phyloP scores from a whole-genome alignment of 75 land plant genomes.

The Selaginella moellendorffii region DNA sequence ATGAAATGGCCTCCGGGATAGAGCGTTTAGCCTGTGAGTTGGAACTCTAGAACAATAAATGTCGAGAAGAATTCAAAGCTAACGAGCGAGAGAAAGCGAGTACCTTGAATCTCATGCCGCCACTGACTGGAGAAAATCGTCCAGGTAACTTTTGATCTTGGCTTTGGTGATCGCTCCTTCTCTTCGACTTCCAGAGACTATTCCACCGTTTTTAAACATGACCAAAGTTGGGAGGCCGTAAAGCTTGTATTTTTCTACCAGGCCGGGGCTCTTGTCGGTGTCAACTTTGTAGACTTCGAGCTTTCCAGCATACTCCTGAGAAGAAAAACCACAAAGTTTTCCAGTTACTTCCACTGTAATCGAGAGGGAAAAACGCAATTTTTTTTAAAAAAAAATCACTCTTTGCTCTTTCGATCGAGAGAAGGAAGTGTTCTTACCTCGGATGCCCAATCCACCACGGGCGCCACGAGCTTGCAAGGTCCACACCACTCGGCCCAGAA shows the following conservation, averaged over 20 bases:
- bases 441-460: slow-evolving; percentile 46
- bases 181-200: slow-evolving; percentile 59
- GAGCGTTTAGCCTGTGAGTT: slow-evolving; percentile 6
- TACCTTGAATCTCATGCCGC: background rate
- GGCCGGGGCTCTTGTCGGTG: slow-evolving; percentile 55
- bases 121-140: slow-evolving; percentile 14
- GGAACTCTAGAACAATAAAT: no score
- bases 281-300: slow-evolving; percentile 63
- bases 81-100: no score
- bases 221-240: slow-evolving; percentile 77
- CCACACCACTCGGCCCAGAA: slow-evolving; percentile 94
- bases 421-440: no score
- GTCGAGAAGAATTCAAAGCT: no score
- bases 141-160: slow-evolving; percentile 39
- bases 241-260: slow-evolving; percentile 65
- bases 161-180: slow-evolving; percentile 79
- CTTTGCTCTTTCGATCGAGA: no score
- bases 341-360: no score
- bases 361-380: no score
- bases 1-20: slow-evolving; percentile 99
- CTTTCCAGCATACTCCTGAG: slow-evolving; percentile 55
- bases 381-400: no score
- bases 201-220: slow-evolving; percentile 64
- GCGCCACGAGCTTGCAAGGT: slow-evolving; percentile 70
- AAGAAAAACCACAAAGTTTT: no score